Percentiles rank a stretch among this genome's conserved stretches.
Evolutionary conservation across 192 early-diverging fungal genomes (phyloP).

Genomic region (Rhizoclosmatium sp.): DNA sequence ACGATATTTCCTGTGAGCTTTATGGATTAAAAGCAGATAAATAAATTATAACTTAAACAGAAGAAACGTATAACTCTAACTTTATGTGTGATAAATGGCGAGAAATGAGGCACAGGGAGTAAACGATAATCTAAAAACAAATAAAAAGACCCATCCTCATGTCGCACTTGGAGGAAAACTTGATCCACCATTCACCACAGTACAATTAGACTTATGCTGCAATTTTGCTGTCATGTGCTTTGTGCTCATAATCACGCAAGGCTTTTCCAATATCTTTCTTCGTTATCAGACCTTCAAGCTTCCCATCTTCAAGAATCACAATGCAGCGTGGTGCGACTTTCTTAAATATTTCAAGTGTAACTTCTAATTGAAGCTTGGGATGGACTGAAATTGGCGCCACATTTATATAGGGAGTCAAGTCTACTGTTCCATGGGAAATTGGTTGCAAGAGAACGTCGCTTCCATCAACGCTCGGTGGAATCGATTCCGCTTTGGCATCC

Average conservation of each 20-base stretch:
- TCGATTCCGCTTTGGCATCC: no score
- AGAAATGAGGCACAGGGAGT: no score
- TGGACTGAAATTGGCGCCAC: conserved; percentile 52
- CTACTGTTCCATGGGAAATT: conserved; percentile 4
- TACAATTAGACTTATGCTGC: no score
- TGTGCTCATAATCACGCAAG: conserved; percentile 28
- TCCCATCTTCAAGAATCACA: conserved; percentile 41
- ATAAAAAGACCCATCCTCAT: no score
- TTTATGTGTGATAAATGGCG: no score
- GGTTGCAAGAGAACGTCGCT: neutral
- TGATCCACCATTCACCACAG: no score
- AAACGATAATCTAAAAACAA: no score
- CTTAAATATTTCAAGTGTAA: conserved; percentile 63
- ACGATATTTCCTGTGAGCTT: neutral
- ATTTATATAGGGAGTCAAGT: conserved; percentile 43
- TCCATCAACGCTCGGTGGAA: conserved; percentile 6
- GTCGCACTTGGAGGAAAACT: no score
- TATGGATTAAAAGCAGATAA: neutral
- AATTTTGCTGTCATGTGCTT: no score
- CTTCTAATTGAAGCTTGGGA: conserved; percentile 53
- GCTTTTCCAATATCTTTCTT: conserved; percentile 55
- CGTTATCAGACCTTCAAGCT: conserved; percentile 52
- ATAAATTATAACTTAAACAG: neutral
- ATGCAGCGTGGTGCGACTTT: conserved; percentile 60
- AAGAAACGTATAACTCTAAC: no score